Base-by-base conservation (phyloP, 2,329 filamentous ascomycete species). In the Bipolaris sorokiniana region DNA sequence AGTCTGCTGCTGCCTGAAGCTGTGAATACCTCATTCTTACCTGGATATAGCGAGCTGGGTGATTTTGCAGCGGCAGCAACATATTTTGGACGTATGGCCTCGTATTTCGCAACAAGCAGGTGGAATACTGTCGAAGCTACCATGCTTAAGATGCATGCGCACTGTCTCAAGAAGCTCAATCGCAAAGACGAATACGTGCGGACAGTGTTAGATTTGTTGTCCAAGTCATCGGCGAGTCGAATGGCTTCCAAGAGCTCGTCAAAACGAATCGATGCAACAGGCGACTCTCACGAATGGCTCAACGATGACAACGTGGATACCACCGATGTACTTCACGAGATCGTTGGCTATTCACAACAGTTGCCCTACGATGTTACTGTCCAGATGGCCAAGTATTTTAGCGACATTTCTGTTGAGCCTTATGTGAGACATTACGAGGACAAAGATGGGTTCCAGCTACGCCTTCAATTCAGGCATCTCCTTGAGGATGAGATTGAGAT, bases 141-240 rank as follows among this genome's bases (percentile, higher is more conserved):
- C 0, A 90, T 97, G 84, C 83, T 98, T 5, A 86, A 91, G 62
- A 89, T 97, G 83, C 95, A 97, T 72, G 86, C 90, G 0, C 84
- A 86, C 47, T 98, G 93, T 73, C 82, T 99, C 26, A 89, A 90
- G 63, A 84, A 91, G 65, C 83, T 97, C 26, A 82, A 89, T 47
- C 86, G 87, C 13, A 87, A 87, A 58, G 90, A 94, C 50, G 91
- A 96, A 60, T 96, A 92, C 68, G 87, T 93, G 15, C 85, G 86
- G 22, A 88, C 90, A 7, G 83, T 91, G 7, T 80, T 97, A 13
- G 89, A 90, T 67, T 79, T 97, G 1, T 78, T 95, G 10, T 85
- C 84, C 7, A 92, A 91, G 70, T 84, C 86, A 0, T 88, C 76
- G 31, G 73, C 72, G 22, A 74, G 71, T 40, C 64, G 65, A 36